A percentile compares a stretch with the other conserved stretches of the same genome.
Conservation (phyloP, 2,329 filamentous ascomycete species). For the Macrophomina pseudophaseolina region DNA sequence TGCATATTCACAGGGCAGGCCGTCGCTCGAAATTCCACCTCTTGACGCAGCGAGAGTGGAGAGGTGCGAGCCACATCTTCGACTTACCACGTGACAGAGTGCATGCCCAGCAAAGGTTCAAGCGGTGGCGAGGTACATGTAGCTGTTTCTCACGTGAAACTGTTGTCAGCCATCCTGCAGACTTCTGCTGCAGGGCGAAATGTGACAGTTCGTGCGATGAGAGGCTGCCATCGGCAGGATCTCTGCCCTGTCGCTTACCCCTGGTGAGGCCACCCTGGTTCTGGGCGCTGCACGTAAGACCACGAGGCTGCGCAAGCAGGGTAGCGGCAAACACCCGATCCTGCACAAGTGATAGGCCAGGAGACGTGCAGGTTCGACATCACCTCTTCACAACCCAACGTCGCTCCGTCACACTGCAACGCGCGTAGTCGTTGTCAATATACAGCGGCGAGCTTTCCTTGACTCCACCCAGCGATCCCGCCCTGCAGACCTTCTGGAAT, state of each 20-base stretch:
- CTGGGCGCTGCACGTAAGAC: constrained; percentile 17
- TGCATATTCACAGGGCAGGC: too few relatives aligned
- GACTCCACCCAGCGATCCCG: not conserved
- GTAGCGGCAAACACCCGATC: constrained; percentile 3
- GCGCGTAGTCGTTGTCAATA: not conserved
- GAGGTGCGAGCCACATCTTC: too few relatives aligned
- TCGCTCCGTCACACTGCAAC: not conserved
- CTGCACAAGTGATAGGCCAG: constrained; percentile 14
- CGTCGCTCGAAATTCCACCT: too few relatives aligned
- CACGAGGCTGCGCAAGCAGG: constrained; percentile 2
- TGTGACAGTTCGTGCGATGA: not conserved
- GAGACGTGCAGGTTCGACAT: not conserved
- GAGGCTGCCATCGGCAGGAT: constrained; percentile 3
- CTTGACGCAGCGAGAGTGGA: too few relatives aligned
- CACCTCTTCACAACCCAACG: constrained; percentile 2
- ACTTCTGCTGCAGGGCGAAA: not conserved
- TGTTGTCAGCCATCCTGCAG: not conserved
- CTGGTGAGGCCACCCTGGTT: constrained; percentile 3
- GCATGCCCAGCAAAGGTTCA: not conserved
- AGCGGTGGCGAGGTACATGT: not conserved
- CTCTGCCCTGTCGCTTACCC: constrained; percentile 11
- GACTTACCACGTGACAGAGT: too few relatives aligned
- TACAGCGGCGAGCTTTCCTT: not conserved
- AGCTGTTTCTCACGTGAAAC: not conserved
- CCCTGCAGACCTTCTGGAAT: constrained; percentile 6